Base-by-base conservation (phyloP, 2,329 filamentous ascomycete species). In the Curvularia spicifera region DNA sequence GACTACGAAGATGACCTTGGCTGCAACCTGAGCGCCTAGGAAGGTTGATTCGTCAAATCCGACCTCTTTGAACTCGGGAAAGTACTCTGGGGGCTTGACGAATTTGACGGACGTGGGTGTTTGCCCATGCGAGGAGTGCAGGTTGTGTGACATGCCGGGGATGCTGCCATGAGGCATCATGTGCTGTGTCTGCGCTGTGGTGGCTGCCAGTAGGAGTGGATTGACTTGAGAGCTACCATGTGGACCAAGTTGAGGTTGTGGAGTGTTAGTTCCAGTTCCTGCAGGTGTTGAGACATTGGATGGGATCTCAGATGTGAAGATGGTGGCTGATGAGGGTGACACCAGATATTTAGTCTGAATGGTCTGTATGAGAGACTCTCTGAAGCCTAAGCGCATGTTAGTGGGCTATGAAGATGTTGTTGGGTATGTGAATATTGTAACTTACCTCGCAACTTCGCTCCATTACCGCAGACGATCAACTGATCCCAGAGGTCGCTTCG, bases 241-340 rank as follows among this genome's bases (percentile, higher is more conserved):
- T 70, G 82, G 72, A 68, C 72, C 76, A 71, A 79, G 66, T 59
- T 80, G 77, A 72, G 88, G 72, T 2, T 91, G 91, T 0, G 95
- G 96, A 1, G 94, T 98, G 77, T 96, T 95, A 15, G 93, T 87
- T 33, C 94, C 94, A 0, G 94, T 98, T 20, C 92, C 93, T 10
- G 90, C 85, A 1, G 95, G 95, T 0, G 95, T 98, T 29, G 91
- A 93, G 73, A 97, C 86, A 78, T 95, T 94, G 8, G 93, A 97
- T 7, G 95, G 95, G 37, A 98, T 87, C 78, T 99, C 95, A 22
- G 93, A 97, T 35, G 93, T 97, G 83, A 98, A 98, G 71, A 98
- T 98, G 42, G 93, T 97, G 50, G 92, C 93, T 1, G 92, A 94
- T 28, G 90, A 93, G 0, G 95, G 95, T 1, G 93, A 96, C 66